Percentiles rank a stretch among this genome's conserved stretches.
Evolutionary conservation across 768 basidiomycete species (phyloP).

Genomic region (Suillus variegatus): DNA sequence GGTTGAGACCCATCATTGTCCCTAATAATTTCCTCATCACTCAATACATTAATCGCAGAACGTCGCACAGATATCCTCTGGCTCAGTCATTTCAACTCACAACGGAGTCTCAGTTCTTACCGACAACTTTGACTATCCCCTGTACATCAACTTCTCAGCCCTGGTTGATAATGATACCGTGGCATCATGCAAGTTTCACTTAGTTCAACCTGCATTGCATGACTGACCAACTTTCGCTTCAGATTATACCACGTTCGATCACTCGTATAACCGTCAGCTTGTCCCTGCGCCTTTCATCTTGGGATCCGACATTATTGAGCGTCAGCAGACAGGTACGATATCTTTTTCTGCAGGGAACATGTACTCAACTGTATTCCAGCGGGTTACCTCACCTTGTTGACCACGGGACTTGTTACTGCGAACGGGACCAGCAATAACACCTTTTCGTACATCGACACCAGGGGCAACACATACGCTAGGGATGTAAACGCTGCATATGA

Average conservation of each 20-base stretch:
- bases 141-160: slow-evolving; percentile 43
- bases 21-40: neutral
- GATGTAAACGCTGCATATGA: slow-evolving; percentile 61
- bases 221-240: slow-evolving; percentile 3
- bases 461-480: slow-evolving; percentile 64
- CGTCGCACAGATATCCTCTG: slow-evolving; percentile 50
- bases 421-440: slow-evolving; percentile 74
- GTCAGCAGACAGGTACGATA: slow-evolving; percentile 56
- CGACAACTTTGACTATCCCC: slow-evolving; percentile 58
- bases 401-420: slow-evolving; percentile 49
- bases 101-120: slow-evolving; percentile 42
- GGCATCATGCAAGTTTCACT: slow-evolving; percentile 15
- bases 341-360: slow-evolving; percentile 3
- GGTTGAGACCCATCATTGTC: slow-evolving; percentile 15
- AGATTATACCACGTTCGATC: slow-evolving; percentile 63
- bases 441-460: slow-evolving; percentile 58
- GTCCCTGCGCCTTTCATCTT: slow-evolving; percentile 60
- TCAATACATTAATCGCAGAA: slow-evolving; percentile 35
- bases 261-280: slow-evolving; percentile 63
- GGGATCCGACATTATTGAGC: slow-evolving; percentile 57
- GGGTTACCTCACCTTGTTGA: slow-evolving; percentile 48
- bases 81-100: slow-evolving; percentile 49
- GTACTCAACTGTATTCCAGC: slow-evolving; percentile 29
- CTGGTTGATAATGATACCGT: slow-evolving; percentile 33
- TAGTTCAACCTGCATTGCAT: neutral